Conservation (phyloP, 2,329 filamentous ascomycete species). For the Talaromyces sp. region DNA sequence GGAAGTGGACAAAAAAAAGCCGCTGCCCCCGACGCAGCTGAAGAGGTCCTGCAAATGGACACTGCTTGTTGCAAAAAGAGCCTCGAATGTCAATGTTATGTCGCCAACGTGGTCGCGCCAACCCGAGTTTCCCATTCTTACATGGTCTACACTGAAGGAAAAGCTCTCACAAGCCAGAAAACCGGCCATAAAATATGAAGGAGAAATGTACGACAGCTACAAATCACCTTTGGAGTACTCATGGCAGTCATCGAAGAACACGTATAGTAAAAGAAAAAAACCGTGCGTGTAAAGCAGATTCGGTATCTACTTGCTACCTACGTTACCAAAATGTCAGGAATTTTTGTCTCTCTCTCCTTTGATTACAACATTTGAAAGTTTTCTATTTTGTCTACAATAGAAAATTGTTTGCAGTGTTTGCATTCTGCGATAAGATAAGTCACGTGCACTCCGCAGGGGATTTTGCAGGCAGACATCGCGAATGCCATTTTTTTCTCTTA, state of each 20-base stretch:
- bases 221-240: neutral
- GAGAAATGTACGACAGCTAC: neutral
- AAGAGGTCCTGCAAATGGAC: too few relatives aligned
- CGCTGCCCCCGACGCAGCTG: too few relatives aligned
- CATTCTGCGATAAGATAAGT: conserved; percentile 8
- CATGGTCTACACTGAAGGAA: too few relatives aligned
- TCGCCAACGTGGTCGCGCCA: too few relatives aligned
- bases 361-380: too few relatives aligned
- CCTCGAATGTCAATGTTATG: too few relatives aligned
- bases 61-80: too few relatives aligned
- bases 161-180: too few relatives aligned
- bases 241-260: neutral
- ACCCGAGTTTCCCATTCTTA: too few relatives aligned
- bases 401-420: conserved; percentile 4
- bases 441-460: conserved; percentile 2
- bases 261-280: neutral
- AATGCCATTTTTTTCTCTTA: neutral
- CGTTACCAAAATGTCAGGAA: neutral
- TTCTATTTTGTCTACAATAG: neutral
- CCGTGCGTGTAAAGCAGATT: neutral
- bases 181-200: neutral
- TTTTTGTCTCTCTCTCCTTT: neutral
- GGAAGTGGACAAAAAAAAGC: too few relatives aligned
- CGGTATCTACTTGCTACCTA: neutral
- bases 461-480: neutral